These are phyloP conservation scores for Madurella mycetomatis DNA, from an alignment of 2,329 filamentous ascomycete genomes.

Conservation along the genomic window DNA sequence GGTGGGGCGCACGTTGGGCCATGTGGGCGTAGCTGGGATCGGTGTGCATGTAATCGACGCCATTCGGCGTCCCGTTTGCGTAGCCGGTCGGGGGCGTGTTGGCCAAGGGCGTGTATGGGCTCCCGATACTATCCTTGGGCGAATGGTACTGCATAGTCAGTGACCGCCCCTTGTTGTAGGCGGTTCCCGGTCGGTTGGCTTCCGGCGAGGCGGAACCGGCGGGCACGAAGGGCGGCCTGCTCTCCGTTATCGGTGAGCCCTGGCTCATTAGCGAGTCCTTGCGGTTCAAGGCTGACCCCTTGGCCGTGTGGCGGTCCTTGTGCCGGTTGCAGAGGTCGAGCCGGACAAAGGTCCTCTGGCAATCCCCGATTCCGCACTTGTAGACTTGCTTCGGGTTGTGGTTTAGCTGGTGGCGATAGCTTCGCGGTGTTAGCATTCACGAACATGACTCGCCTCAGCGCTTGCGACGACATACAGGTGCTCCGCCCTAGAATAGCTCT, in stretches of 20 bases:
- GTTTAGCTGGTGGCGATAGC: slow-evolving; percentile 88
- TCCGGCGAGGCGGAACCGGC: slow-evolving; percentile 46
- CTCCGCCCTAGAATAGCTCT: slow-evolving; percentile 93
- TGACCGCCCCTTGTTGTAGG: slow-evolving; percentile 38
- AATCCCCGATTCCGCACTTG: slow-evolving; percentile 86
- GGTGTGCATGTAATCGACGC: slow-evolving; percentile 43
- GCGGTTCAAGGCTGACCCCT: slow-evolving; percentile 70
- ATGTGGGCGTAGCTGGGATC: slow-evolving; percentile 34
- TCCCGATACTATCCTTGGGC: slow-evolving; percentile 40
- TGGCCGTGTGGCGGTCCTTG: slow-evolving; percentile 73
- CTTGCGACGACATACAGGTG: slow-evolving; percentile 64
- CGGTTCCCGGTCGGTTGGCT: slow-evolving; percentile 40
- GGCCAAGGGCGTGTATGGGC: slow-evolving; percentile 45
- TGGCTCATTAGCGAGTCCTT: slow-evolving; percentile 63
- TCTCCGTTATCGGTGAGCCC: slow-evolving; percentile 39
- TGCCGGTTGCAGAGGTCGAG: slow-evolving; percentile 88
- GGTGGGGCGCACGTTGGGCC: slow-evolving; percentile 32
- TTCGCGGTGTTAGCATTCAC: slow-evolving; percentile 33
- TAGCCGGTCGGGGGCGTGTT: slow-evolving; percentile 40
- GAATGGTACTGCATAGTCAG: slow-evolving; percentile 43
- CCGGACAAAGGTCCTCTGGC: slow-evolving; percentile 83
- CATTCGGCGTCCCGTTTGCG: slow-evolving; percentile 33
- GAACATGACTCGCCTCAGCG: neutral
- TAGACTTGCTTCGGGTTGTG: slow-evolving; percentile 96
- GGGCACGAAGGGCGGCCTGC: slow-evolving; percentile 38